phyloP scores from a whole-genome alignment of 2,329 filamentous ascomycete genomes.

The Dothistroma pini region DNA sequence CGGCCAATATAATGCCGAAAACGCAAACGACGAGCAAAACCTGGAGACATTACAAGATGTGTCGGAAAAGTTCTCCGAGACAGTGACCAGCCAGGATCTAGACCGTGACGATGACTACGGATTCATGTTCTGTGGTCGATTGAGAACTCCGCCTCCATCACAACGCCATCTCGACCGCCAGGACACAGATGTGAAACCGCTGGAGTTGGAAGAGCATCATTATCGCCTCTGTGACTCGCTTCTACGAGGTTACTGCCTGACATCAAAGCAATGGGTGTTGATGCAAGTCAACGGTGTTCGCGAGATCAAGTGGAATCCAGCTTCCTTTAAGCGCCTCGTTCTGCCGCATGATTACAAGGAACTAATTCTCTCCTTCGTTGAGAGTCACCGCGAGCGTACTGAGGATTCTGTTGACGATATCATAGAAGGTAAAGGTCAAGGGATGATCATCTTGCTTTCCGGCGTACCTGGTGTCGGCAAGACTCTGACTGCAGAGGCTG shows the following conservation, averaged over 20 bases:
- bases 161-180: neutral
- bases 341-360: conserved; percentile 24
- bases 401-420: conserved; percentile 30
- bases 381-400: conserved; percentile 11
- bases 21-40: conserved; percentile 1
- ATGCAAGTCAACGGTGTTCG: conserved; percentile 24
- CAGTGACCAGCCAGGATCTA: neutral
- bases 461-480: conserved; percentile 39
- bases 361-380: conserved; percentile 16
- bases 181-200: neutral
- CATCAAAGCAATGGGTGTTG: conserved; percentile 34
- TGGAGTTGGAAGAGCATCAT: conserved; percentile 11
- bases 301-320: conserved; percentile 32
- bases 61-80: neutral
- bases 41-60: conserved; percentile 3
- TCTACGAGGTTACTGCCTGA: conserved; percentile 34
- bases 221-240: conserved; percentile 28
- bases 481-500: conserved; percentile 25
- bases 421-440: conserved; percentile 34
- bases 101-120: neutral
- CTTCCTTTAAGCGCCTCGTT: conserved; percentile 32
- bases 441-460: conserved; percentile 36
- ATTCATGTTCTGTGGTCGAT: neutral
- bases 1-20: conserved; percentile 4
- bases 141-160: neutral